phyloP scores from a whole-genome alignment of 345 rosid species.

The Gossypium thurberi region DNA sequence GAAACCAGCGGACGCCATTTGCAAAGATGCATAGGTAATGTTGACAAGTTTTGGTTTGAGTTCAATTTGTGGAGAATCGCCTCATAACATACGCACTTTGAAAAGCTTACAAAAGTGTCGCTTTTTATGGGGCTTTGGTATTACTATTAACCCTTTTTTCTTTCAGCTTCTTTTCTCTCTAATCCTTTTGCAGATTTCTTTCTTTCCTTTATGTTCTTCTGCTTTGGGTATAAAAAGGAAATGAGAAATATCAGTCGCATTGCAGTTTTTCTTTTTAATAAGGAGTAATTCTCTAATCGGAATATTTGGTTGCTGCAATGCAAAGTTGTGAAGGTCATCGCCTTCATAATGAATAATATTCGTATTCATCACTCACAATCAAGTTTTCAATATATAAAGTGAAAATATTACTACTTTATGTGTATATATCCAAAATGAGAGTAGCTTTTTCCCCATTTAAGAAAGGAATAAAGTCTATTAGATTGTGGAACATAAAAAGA shows the following conservation, averaged over 20 bases:
- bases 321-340: neutral
- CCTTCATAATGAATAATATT: constrained; percentile 3
- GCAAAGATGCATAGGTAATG: neutral
- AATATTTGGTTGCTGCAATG: constrained; percentile 7
- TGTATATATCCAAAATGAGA: too few relatives aligned
- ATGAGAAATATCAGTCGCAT: too few relatives aligned
- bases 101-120: neutral
- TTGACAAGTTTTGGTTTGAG: neutral
- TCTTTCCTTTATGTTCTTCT: neutral
- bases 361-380: neutral
- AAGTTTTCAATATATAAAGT: neutral
- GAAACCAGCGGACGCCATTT: constrained; percentile 15
- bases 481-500: too few relatives aligned
- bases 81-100: neutral
- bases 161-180: neutral
- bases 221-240: neutral
- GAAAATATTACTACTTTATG: neutral
- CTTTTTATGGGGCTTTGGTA: neutral
- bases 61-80: neutral
- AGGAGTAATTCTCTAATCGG: neutral
- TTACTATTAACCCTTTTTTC: too few relatives aligned
- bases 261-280: too few relatives aligned
- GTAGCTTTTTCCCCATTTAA: neutral
- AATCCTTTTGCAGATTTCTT: neutral
- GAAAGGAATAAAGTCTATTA: constrained; percentile 2